Base-by-base conservation (phyloP, 2,329 filamentous ascomycete genomes). In the Neofusicoccum sp. region DNA sequence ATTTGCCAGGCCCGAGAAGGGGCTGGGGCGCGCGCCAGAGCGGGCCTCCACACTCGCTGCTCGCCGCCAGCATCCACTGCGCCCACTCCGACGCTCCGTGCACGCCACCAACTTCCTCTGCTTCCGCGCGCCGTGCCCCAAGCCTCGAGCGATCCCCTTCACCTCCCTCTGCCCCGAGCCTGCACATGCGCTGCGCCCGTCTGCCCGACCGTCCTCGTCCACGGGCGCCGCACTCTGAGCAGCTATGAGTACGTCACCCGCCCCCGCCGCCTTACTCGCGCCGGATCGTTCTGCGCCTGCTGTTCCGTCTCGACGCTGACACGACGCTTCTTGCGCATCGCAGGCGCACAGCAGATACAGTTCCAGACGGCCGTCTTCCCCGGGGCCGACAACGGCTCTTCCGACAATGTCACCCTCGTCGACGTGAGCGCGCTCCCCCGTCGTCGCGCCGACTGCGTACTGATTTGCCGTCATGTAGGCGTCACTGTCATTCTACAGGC, bases 241-340 rank as follows among this genome's bases (percentile, higher is more conserved):
- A 56, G 28, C 65, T 58, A 78, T 78, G 76, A 72, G 75, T 77
- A 74, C 66, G 72, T 74, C 66, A 68, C 64, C 61, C 67, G 41
- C 34, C 33, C 14, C 45, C n/a, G 20, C 26, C 28, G 41, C 31
- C 12, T 31, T 43, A 16, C 53, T 57, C 40, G 38, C 14, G 28
- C 54, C 20, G 12, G 11, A 9, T 58, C 28, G 33, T 24, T 12
- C 14, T 45, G 28, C 53, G 41, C n/a, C 30, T 53, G 16, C 11
- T 14, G 7, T 28, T 43, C 14, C 12, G n/a, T 3, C 53, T 11
- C 40, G n/a, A 45, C 43, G 41, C 54, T 45, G 11, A 56, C 51
- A 33, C 38, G 28, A 41, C 28, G 28, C n/a, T 43, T 43, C 28
- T 11, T 41, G 4, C 45, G 7, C 38, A n/a, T 11, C 28, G 16